A percentile compares a stretch with the other conserved stretches of the same genome.
Evolutionary conservation across 2,329 filamentous ascomycete species (phyloP).

Genomic region (Colletotrichum ledebouriae): DNA sequence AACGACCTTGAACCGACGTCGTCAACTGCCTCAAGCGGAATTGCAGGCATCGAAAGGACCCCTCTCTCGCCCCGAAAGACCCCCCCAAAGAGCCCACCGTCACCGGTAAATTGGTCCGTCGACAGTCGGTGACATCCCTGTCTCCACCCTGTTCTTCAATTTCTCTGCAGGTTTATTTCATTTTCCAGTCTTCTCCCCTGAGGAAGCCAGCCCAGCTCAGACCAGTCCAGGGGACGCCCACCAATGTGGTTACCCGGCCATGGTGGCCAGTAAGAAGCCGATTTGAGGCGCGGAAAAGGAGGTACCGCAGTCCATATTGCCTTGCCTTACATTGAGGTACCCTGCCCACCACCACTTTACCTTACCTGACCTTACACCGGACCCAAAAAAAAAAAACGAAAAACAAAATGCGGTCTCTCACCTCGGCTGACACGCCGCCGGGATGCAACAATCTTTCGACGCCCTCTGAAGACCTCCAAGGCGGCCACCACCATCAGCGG

Average conservation of each 20-base stretch:
- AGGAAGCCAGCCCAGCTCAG: neutral
- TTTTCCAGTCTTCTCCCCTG: neutral
- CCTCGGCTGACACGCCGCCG: conserved; percentile 16
- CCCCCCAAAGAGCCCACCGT: conserved; percentile 21
- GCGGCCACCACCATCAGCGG: conserved; percentile 10
- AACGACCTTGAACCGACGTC: conserved; percentile 23
- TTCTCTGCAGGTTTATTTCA: conserved; percentile 10
- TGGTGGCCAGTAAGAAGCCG: conserved; percentile 37
- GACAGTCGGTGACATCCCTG: conserved; percentile 12
- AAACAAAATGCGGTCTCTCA: conserved; percentile 28
- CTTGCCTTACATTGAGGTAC: too few relatives aligned
- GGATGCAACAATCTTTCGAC: conserved; percentile 32
- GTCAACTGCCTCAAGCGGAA: conserved; percentile 35
- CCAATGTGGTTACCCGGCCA: conserved; percentile 40
- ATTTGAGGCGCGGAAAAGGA: conserved; percentile 4
- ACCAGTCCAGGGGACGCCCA: conserved; percentile 19
- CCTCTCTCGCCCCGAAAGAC: neutral
- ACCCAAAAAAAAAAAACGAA: too few relatives aligned
- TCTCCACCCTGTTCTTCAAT: conserved; percentile 1
- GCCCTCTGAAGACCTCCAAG: conserved; percentile 5
- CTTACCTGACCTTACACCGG: too few relatives aligned
- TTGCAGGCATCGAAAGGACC: conserved; percentile 25
- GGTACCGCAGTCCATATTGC: neutral
- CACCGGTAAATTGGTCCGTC: conserved; percentile 27
- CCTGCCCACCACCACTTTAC: too few relatives aligned